Conservation (phyloP, 106 monocot species). For the Dactylorhiza incarnata region DNA sequence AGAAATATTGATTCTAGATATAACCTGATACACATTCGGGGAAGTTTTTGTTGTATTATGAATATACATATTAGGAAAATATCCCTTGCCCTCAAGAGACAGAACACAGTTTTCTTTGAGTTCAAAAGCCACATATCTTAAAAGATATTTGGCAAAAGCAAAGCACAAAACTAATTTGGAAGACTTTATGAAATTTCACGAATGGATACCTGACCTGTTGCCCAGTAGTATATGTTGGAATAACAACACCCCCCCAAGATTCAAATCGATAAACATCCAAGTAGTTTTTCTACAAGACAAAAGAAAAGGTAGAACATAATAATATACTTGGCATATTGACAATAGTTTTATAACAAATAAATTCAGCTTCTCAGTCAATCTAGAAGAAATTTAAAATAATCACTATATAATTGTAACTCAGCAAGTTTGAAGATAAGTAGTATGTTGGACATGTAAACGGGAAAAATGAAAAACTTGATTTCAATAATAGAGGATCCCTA, state of each 20-base stretch:
- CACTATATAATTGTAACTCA: not conserved
- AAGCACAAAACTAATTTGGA: not conserved
- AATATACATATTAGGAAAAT: not conserved
- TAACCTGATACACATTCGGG: not conserved
- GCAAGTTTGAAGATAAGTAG: not conserved
- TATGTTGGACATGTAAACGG: too few relatives aligned
- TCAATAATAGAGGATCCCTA: too few relatives aligned
- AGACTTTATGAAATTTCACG: not conserved
- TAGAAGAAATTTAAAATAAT: not conserved
- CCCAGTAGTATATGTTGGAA: slow-evolving; percentile 72
- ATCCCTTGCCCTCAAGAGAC: not conserved
- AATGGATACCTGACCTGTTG: slow-evolving; percentile 54
- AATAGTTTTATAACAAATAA: not conserved
- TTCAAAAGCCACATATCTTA: not conserved
- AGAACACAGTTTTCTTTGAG: not conserved
- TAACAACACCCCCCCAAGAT: slow-evolving; percentile 82
- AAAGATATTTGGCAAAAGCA: not conserved
- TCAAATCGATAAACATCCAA: slow-evolving; percentile 94
- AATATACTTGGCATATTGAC: not conserved
- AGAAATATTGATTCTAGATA: not conserved
- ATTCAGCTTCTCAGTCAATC: not conserved
- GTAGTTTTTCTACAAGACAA: slow-evolving; percentile 68
- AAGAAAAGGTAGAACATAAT: not conserved
- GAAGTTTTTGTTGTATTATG: not conserved
- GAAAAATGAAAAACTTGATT: too few relatives aligned